These are phyloP conservation scores for Penicillium bialowiezense DNA, from an alignment of 495 filamentous ascomycete genomes.

Conservation along the genomic window DNA sequence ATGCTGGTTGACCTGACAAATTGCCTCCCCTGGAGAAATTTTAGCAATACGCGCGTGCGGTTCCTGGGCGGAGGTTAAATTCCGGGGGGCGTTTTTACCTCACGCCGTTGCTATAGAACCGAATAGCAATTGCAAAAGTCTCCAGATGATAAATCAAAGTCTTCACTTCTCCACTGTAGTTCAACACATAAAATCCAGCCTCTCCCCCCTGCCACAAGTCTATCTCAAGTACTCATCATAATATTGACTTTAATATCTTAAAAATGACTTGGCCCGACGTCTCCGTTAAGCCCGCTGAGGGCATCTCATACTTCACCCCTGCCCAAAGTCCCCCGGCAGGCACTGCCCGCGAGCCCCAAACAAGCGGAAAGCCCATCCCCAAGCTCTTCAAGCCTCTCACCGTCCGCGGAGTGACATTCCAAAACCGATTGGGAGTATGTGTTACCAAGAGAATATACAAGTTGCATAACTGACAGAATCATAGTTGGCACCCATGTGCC, in stretches of 20 bases:
- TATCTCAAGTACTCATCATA: too few relatives aligned
- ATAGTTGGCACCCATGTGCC: slow-evolving; percentile 61
- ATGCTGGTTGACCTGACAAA: neutral
- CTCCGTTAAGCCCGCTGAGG: slow-evolving; percentile 39
- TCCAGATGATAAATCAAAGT: slow-evolving; percentile 7
- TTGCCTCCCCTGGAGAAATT: neutral
- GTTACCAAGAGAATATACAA: too few relatives aligned
- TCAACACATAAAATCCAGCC: neutral
- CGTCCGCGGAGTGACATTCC: slow-evolving; percentile 55
- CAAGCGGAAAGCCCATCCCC: slow-evolving; percentile 52
- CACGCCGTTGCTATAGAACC: neutral
- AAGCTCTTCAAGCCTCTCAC: slow-evolving; percentile 70
- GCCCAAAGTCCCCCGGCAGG: slow-evolving; percentile 62
- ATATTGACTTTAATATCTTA: too few relatives aligned
- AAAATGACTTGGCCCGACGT: slow-evolving; percentile 38
- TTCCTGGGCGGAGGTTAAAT: neutral
- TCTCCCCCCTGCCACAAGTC: neutral
- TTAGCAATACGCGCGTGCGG: neutral
- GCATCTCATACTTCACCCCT: slow-evolving; percentile 68
- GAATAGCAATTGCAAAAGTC: neutral
- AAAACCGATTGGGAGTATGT: slow-evolving; percentile 59
- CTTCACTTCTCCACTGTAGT: neutral
- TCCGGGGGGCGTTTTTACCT: neutral
- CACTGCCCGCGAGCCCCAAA: slow-evolving; percentile 60
- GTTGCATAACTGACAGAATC: slow-evolving; percentile 6